Base-by-base conservation (phyloP, 441 rosid genomes). In the Theobroma grandiflorum region DNA sequence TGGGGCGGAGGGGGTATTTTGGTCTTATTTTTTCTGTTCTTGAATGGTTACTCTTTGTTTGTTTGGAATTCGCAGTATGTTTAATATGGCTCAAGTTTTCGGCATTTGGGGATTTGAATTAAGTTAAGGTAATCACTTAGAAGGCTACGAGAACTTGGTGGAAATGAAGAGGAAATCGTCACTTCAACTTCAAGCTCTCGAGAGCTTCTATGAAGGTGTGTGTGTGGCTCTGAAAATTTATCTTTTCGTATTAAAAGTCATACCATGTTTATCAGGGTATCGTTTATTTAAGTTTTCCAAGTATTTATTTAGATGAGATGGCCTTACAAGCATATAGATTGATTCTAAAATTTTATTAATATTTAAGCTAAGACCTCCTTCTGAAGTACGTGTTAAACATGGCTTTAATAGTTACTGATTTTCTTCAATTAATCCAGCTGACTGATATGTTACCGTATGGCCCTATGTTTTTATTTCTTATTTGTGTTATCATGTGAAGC, bases 151-250 rank as follows among this genome's bases (percentile, higher is more conserved):
- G 68, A 35, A 10, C 42, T 40, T 38, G n/a, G 78, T 83, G 82
- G 89, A 88, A 55, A 88, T 84, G 87, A 93, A 88, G 92, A 95
- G 88, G 85, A 95, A 96, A 86, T 87, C 98, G 26, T 86, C 91
- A 14, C 78, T 71, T 47, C 97, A 94, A 87, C 90, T 90, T 87
- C 84, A 89, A 84, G 89, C 94, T 64, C 96, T 95, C 42, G 90
- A 91, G 85, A 77, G 77, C 69, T 88, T 90, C 78, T 96, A 89
- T 84, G 85, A 88, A 55, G 94, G 99, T 95, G 45, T 16, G 10
- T 63, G 6, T 50, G 33, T 72, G 55, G 33, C 55, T 67, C 22
- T 53, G 16, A 14, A 49, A 16, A 4, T 45, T 75, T 69, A 43
- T 50, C 35, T 72, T 71, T 50, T 53, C 53, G 49, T 20, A 11